Evolutionary conservation across 1,284 basidiomycete species (phyloP), one percentile per base, ranked within the genome.

Genomic region (Leccinum fuscescens): DNA sequence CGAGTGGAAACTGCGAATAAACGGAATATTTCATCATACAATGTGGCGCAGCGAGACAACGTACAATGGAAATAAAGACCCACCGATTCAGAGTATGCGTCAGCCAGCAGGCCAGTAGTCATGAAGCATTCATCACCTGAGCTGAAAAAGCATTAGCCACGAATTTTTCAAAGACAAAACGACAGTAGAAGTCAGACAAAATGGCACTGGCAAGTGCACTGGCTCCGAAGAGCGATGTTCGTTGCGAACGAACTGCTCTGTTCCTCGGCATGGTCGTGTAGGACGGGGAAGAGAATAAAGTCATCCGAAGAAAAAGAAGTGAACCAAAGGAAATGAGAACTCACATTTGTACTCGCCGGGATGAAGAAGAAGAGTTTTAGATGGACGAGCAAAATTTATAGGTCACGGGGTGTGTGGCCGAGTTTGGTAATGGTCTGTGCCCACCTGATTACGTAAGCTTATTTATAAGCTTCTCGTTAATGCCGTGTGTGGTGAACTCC

Each of bases 181-280:
- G 62, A 50, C 15, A 55, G 55, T 29, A 62, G 65, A 68, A 70
- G 74, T 89, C 86, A 88, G 86, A 85, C 83, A 72, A 88, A 89
- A 86, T 82, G 86, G 85, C 86, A 87, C 88, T 89, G 88, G 88
- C 88, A 89, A 86, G 87, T 86, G 82, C 86, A 82, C 86, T 88
- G 80, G 76, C 73, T 77, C 79, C 79, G 76, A 66, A 82, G 78
- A 79, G 77, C 79, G 80, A 84, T 77, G 81, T 84, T 79, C 79
- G 85, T 86, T 86, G 85, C 84, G 83, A 87, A 86, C 83, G 80
- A 79, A 85, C 83, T 76, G 67, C 86, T 87, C 85, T 87, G 73
- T 83, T 80, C 72, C 87, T 89, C 87, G 83, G 78, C 81, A 84
- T 82, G 77, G 82, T 89, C 87, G 86, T 86, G 71, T 89, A 89